Percentiles rank a stretch among this genome's conserved stretches.
Conservation (phyloP, 352 stramenopile species). For the Phytophthora tentaculata region DNA sequence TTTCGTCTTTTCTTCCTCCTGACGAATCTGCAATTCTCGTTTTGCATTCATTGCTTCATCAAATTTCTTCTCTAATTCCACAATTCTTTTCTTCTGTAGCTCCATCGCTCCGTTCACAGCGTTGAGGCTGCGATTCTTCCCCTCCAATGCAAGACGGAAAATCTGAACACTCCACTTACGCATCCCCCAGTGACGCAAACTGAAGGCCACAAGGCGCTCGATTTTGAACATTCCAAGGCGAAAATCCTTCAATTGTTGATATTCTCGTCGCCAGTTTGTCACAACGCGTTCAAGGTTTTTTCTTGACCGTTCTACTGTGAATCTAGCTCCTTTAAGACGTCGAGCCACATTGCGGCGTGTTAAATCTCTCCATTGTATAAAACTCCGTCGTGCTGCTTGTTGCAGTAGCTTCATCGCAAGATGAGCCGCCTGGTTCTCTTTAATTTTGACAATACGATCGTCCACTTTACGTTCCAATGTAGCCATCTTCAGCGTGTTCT, state of each 20-base stretch:
- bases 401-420: conserved; percentile 28
- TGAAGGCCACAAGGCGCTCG: conserved; percentile 6
- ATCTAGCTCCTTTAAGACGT: neutral
- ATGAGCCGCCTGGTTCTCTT: conserved; percentile 19
- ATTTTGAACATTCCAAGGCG: conserved; percentile 9
- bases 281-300: conserved; percentile 11
- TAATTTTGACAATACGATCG: conserved; percentile 18
- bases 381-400: conserved; percentile 21
- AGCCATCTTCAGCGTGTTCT: conserved; percentile 13
- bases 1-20: conserved; percentile 21
- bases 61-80: conserved; percentile 17
- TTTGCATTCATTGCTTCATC: neutral
- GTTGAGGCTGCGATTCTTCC: conserved; percentile 10
- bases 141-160: conserved; percentile 24
- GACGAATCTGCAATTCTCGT: conserved; percentile 1
- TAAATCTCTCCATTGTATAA: conserved; percentile 19
- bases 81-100: conserved; percentile 5
- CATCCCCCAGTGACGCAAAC: conserved; percentile 18
- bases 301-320: neutral
- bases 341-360: conserved; percentile 6
- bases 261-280: conserved; percentile 14
- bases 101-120: conserved; percentile 8
- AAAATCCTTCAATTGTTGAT: conserved; percentile 2
- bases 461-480: conserved; percentile 21
- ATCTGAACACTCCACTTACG: conserved; percentile 25